Evolutionary conservation across 169 alveolate species (phyloP), one percentile per base, ranked within the genome.

Genomic region (Besnoitia besnoiti): DNA sequence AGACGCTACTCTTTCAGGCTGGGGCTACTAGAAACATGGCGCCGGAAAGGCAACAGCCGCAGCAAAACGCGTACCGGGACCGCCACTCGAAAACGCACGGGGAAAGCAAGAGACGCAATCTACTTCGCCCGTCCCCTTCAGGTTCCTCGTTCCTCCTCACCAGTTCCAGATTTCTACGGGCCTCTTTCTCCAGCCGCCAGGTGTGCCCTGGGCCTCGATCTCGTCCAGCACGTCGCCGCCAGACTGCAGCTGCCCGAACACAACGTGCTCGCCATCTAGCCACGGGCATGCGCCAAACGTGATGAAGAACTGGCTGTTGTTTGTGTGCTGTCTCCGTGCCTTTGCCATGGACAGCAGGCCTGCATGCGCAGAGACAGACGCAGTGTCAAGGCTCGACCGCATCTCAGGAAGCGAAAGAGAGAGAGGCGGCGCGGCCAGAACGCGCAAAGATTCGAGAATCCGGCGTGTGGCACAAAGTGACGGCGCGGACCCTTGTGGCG

Each of bases 211-310:
- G 44, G 93, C 95, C 62, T 96, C 98, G 61, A 96, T 96, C 50
- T 89, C 93, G 40, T 95, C 95, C 51, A 96, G 75, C 14, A 95
- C 96, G n/a, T 96, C 98, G 55, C 85, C 95, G 50, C 98, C 98
- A 87, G 95, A 93, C 44, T 94, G 96, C 50, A 96, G 90, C 88
- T 96, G 97, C 0, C 98, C 98, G 93, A 96, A 96, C 30, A 96
- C 98, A 35, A 97, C 98, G 96, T 98, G 98, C 90, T 98, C 96
- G 90, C 98, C 98, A 95, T 98, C 99, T 89, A 98, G 95, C 96
- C 98, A 98, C 27, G 99, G 98, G 80, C 99, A 96, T n/a, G 98
- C 97, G 87, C 94, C 97, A 91, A 98, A 96, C 24, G 99, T 98
- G 27, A 98, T 97, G 89, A 98, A 98, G 93, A 98, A 98, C 88